These are phyloP conservation scores for Phytophthora citrophthora DNA, from an alignment of 352 stramenopile species.

Conservation along the genomic window DNA sequence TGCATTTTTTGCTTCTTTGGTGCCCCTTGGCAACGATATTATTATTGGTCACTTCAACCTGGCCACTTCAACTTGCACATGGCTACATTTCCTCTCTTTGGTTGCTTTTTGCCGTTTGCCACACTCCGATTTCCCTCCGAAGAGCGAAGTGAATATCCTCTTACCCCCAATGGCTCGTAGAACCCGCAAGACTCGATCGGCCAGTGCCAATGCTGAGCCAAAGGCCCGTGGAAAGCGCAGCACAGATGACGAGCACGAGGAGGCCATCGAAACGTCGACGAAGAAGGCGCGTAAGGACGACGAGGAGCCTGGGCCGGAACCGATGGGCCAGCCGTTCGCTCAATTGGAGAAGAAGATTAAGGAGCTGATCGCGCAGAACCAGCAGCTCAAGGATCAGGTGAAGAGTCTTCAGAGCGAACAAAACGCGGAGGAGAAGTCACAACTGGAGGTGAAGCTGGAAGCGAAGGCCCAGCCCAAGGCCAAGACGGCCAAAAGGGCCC, in stretches of 20 bases:
- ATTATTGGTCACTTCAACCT: slow-evolving; percentile 4
- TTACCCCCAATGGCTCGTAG: slow-evolving; percentile 8
- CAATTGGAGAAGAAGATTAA: slow-evolving; percentile 18
- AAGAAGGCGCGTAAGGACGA: slow-evolving; percentile 16
- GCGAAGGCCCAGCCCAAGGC: slow-evolving; percentile 6
- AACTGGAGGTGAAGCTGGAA: slow-evolving; percentile 6
- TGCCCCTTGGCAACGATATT: not conserved
- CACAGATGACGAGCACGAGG: not conserved
- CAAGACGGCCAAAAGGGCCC: not conserved
- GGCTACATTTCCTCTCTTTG: slow-evolving; percentile 14
- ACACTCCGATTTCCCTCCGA: slow-evolving; percentile 2
- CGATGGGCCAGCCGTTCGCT: slow-evolving; percentile 11
- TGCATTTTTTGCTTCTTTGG: not conserved
- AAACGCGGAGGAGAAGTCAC: not conserved
- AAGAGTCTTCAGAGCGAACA: slow-evolving; percentile 10
- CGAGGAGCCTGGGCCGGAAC: slow-evolving; percentile 14
- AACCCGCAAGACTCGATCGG: slow-evolving; percentile 9
- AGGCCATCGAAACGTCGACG: slow-evolving; percentile 2
- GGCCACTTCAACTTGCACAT: slow-evolving; percentile 26
- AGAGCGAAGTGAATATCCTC: too few relatives aligned
- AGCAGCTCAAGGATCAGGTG: slow-evolving; percentile 24
- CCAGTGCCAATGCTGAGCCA: slow-evolving; percentile 2
- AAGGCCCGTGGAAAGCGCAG: slow-evolving; percentile 4
- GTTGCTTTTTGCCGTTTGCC: slow-evolving; percentile 5
- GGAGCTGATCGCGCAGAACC: slow-evolving; percentile 13